Base-by-base conservation (phyloP, 306 rosid species). In the Acacia acuminata region DNA sequence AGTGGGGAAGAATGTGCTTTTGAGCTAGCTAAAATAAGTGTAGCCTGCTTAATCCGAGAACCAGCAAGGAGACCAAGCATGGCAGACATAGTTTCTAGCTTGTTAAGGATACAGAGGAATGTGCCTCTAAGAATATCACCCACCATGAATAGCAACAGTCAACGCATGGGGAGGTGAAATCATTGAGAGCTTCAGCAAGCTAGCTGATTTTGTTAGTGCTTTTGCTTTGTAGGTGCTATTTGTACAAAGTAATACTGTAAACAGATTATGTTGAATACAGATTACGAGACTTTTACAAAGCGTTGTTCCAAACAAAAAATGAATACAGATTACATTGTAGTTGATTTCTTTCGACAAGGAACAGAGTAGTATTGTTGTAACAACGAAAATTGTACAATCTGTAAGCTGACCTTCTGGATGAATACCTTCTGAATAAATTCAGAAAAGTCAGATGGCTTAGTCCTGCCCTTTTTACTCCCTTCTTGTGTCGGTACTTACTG, bases 1-100 rank as follows among this genome's bases (percentile, higher is more conserved):
- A 45, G 81, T 4, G 71, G 72, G 71, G 84, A 43, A 74, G 85
- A 58, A 38, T 64, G 68, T 68, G 88, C 81, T 15, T n/a, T 86
- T 19, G 76, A 82, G 84, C 81, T 88, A 68, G 84, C 83, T 7
- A 84, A 84, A 72, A 38, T 91, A 20, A 77, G 94, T 76, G 86
- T 88, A 14, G 77, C 91, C n/a, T 92, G 94, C 84, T 92, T 90
- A 84, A 44, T 60, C 7, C 72, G 73, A 76, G 87, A 84, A 53
- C 79, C 88, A 50, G 61, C 51, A 20, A 85, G 60, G 34, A 85
- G 88, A 56, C 93, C 88, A 79, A 48, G 25, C 80, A 79, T 82
- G 82, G 72, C 63, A 47, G 88, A 80, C 30, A 83, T 84, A 9
- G 88, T 89, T 16, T 86, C 88, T 45, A 77, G 79, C 79, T 80